Evolutionary conservation across 345 rosid genomes (phyloP).

Genomic region (Arabis alpina): DNA sequence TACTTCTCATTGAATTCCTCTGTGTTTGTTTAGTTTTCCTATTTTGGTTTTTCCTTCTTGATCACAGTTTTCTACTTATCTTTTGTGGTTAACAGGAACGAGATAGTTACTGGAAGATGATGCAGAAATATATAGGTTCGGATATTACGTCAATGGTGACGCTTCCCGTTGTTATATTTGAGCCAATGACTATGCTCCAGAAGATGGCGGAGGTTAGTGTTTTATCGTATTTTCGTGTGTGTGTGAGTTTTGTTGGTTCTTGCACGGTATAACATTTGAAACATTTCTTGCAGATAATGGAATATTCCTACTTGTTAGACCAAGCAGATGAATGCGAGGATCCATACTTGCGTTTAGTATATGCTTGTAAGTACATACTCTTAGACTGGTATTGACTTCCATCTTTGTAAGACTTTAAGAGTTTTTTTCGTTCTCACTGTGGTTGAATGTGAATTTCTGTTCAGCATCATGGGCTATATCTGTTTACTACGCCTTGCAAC

Average conservation of each 20-base stretch:
- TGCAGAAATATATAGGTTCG: constrained; percentile 88
- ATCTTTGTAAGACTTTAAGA: not conserved
- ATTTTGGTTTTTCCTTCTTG: not conserved
- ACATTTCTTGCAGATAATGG: constrained; percentile 71
- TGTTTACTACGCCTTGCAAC: constrained; percentile 77
- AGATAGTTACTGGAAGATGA: constrained; percentile 92
- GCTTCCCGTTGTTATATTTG: constrained; percentile 88
- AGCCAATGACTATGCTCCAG: constrained; percentile 96
- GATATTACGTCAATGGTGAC: constrained; percentile 96
- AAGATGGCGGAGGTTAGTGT: constrained; percentile 88
- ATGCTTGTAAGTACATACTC: constrained; percentile 59
- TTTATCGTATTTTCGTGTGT: not conserved
- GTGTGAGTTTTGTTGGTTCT: constrained; percentile 10
- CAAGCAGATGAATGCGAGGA: constrained; percentile 91
- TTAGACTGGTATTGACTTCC: constrained; percentile 17
- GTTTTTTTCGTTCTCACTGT: not conserved
- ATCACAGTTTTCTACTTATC: not conserved
- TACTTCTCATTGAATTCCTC: not conserved
- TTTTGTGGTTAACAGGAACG: constrained; percentile 57
- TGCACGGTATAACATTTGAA: constrained; percentile 7
- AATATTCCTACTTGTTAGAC: constrained; percentile 78
- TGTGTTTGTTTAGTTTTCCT: not conserved
- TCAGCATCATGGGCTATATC: constrained; percentile 92
- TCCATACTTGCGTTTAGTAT: constrained; percentile 85
- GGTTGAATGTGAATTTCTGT: constrained; percentile 24